These are phyloP conservation scores for Hanseniaspora guilliermondii DNA, from an alignment of 805 yeast genomes.

Conservation along the genomic window DNA sequence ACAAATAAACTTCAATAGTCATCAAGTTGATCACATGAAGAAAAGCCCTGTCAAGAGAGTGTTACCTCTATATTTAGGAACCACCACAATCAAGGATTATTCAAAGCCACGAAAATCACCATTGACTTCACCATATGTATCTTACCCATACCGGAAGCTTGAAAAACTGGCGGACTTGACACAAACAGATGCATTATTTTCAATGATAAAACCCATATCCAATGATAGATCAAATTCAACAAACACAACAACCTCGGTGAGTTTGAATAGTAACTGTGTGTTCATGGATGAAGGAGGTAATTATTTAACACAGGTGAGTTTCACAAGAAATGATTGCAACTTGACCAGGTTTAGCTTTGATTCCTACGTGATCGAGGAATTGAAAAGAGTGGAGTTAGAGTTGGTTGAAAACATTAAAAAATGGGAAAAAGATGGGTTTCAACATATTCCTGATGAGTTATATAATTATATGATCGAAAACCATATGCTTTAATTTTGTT, in stretches of 20 bases:
- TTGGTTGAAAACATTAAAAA: slow-evolving; percentile 16
- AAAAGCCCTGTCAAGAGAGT: background rate
- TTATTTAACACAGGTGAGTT: background rate
- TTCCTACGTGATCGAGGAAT: slow-evolving; percentile 13
- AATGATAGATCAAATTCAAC: background rate
- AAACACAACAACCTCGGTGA: background rate
- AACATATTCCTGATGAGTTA: slow-evolving; percentile 30
- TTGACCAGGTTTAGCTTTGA: slow-evolving; percentile 3
- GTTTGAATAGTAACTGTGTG: background rate
- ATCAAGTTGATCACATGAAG: background rate
- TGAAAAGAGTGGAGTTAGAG: slow-evolving; percentile 7
- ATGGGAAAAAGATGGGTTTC: slow-evolving; percentile 27
- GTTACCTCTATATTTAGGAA: background rate
- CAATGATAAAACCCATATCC: background rate
- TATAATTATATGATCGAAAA: slow-evolving; percentile 3
- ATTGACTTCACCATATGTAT: slow-evolving; percentile 4
- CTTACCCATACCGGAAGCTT: slow-evolving; percentile 1
- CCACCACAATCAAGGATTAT: background rate
- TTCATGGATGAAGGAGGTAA: slow-evolving; percentile 8
- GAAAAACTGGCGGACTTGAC: background rate
- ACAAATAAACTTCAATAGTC: slow-evolving; percentile 12
- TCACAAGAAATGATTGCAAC: background rate
- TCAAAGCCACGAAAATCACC: slow-evolving; percentile 1
- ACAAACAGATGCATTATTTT: background rate
- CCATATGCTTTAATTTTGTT: background rate